Conservation (phyloP, 2,329 filamentous ascomycete genomes). For the Emericellopsis atlantica region DNA sequence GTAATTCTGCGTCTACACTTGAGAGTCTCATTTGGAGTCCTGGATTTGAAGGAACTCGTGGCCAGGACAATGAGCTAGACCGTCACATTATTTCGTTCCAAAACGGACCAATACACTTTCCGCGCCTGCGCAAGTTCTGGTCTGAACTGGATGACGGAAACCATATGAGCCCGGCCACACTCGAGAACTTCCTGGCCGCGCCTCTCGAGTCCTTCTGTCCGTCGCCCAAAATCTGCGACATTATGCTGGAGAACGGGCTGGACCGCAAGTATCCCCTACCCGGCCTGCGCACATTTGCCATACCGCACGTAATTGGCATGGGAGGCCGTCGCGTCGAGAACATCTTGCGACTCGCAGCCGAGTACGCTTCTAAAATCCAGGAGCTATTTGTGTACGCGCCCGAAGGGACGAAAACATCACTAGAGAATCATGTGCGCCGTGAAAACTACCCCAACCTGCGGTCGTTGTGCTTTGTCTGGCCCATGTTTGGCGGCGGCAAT, state of each 20-base stretch:
- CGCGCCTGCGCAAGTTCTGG: background rate
- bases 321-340: background rate
- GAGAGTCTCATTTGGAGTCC: background rate
- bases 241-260: background rate
- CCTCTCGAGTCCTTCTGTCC: background rate
- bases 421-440: background rate
- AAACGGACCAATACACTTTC: background rate
- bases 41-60: background rate
- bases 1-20: background rate
- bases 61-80: no score
- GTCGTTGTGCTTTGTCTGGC: background rate
- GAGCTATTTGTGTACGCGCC: background rate
- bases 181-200: background rate
- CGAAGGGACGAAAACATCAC: no score
- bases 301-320: background rate
- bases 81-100: no score
- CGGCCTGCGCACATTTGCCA: background rate
- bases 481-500: background rate
- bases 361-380: background rate
- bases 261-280: background rate
- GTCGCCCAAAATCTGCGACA: background rate
- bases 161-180: background rate
- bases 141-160: background rate
- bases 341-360: background rate
- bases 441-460: background rate